phyloP scores from a whole-genome alignment of 768 basidiomycete genomes.

The Pleurotus cornucopiae region DNA sequence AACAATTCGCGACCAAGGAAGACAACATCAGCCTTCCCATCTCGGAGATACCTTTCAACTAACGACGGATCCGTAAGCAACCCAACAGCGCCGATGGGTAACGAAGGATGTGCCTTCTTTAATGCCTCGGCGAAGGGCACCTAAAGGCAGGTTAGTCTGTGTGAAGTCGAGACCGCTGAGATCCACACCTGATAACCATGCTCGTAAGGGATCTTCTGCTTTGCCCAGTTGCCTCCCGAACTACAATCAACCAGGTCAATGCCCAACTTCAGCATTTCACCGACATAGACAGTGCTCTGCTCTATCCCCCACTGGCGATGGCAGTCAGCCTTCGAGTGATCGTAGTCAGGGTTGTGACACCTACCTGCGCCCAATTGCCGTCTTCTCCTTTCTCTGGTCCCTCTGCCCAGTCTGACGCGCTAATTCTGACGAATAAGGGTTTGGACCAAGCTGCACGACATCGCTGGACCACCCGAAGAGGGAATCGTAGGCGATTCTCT shows the following conservation, averaged over 20 bases:
- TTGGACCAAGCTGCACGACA: conserved; percentile 60
- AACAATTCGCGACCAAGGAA: conserved; percentile 66
- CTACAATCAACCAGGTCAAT: conserved; percentile 77
- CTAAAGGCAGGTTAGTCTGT: conserved; percentile 23
- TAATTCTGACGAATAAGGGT: conserved; percentile 71
- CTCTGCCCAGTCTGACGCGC: conserved; percentile 64
- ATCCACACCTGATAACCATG: conserved; percentile 59
- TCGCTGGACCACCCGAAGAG: conserved; percentile 50
- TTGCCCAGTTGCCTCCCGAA: conserved; percentile 59
- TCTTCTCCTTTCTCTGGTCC: conserved; percentile 50
- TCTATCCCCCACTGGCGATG: conserved; percentile 62
- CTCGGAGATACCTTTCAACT: conserved; percentile 56
- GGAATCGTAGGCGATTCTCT: conserved; percentile 68
- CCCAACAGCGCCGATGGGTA: conserved; percentile 64
- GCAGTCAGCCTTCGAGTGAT: too few species aligned
- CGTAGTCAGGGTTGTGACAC: neutral
- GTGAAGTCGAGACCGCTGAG: neutral
- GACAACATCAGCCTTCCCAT: conserved; percentile 66
- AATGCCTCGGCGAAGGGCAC: conserved; percentile 66
- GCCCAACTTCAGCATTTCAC: conserved; percentile 53
- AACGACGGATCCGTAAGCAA: conserved; percentile 57
- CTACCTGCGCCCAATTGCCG: conserved; percentile 48
- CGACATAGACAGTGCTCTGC: conserved; percentile 59
- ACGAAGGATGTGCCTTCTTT: conserved; percentile 53
- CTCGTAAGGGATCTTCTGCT: conserved; percentile 51